A percentile compares a stretch with the other conserved stretches of the same genome.
These are phyloP conservation scores for Talaromyces albobiverticillius DNA, from an alignment of 2,329 filamentous ascomycete species.

Conservation along the genomic window DNA sequence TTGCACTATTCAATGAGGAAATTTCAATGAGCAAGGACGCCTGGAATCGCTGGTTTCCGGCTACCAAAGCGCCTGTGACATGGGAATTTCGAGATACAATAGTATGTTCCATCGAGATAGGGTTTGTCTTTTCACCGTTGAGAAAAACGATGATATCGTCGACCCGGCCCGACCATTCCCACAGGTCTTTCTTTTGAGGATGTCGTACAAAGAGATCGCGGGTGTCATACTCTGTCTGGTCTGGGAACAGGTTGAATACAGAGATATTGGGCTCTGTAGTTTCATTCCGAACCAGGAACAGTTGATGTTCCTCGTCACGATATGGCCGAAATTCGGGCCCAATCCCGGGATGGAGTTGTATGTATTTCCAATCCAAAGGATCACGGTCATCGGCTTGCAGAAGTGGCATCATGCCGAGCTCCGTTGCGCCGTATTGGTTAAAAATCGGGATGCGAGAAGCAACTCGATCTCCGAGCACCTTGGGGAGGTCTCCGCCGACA, in stretches of 20 bases:
- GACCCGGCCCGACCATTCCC: constrained; percentile 15
- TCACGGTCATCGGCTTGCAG: not conserved
- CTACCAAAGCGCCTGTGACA: constrained; percentile 19
- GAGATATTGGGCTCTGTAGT: constrained; percentile 22
- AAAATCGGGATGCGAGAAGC: too few relatives aligned
- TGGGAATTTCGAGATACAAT: constrained; percentile 12
- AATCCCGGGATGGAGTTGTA: not conserved
- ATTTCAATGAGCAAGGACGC: constrained; percentile 25
- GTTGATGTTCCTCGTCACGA: constrained; percentile 31
- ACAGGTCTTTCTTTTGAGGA: constrained; percentile 20
- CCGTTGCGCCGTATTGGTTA: not conserved
- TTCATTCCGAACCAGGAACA: constrained; percentile 26
- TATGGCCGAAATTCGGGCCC: constrained; percentile 16
- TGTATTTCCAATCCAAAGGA: not conserved
- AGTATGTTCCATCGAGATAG: constrained; percentile 24
- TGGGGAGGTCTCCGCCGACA: too few relatives aligned
- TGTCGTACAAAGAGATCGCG: constrained; percentile 34
- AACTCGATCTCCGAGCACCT: too few relatives aligned
- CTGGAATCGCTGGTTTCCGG: constrained; percentile 22
- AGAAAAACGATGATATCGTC: constrained; percentile 26
- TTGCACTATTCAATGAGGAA: too few relatives aligned
- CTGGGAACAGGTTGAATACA: constrained; percentile 30
- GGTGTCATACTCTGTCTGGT: constrained; percentile 29
- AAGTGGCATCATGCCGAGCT: too few relatives aligned
- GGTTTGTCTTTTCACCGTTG: constrained; percentile 23